phyloP scores from a whole-genome alignment of 2,329 filamentous ascomycete species.

The Ophiosphaerella korrae region DNA sequence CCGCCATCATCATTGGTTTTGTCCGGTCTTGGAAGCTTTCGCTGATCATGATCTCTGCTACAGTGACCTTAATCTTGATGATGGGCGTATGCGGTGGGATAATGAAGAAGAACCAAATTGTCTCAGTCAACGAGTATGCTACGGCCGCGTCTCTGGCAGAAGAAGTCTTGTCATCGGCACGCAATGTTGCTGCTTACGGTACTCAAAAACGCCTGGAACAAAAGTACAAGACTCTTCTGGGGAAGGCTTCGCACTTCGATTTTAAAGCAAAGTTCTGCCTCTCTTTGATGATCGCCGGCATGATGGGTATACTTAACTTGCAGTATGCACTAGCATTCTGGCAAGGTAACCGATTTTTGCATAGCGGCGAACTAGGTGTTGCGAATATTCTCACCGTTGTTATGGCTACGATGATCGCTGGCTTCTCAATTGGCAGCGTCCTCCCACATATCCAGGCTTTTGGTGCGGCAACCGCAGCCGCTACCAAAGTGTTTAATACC shows the following conservation, averaged over 20 bases:
- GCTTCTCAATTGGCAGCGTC: conserved; percentile 78
- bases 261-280: conserved; percentile 74
- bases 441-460: conserved; percentile 84
- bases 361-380: conserved; percentile 61
- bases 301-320: conserved; percentile 84
- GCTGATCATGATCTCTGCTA: conserved; percentile 81
- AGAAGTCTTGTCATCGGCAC: conserved; percentile 91
- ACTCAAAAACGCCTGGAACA: conserved; percentile 90
- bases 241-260: conserved; percentile 74
- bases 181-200: conserved; percentile 90
- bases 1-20: conserved; percentile 91
- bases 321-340: conserved; percentile 61
- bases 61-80: conserved; percentile 74
- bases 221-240: conserved; percentile 80
- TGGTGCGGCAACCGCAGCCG: conserved; percentile 79
- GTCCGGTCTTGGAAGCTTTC: conserved; percentile 92
- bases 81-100: conserved; percentile 78
- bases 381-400: conserved; percentile 81
- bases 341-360: conserved; percentile 63
- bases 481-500: conserved; percentile 89
- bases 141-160: conserved; percentile 86
- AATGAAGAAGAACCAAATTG: conserved; percentile 75
- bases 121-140: conserved; percentile 78
- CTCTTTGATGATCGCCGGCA: conserved; percentile 77
- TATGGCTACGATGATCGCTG: conserved; percentile 90